Conservation (phyloP, 352 stramenopile species). For the Phytopythium litorale region DNA sequence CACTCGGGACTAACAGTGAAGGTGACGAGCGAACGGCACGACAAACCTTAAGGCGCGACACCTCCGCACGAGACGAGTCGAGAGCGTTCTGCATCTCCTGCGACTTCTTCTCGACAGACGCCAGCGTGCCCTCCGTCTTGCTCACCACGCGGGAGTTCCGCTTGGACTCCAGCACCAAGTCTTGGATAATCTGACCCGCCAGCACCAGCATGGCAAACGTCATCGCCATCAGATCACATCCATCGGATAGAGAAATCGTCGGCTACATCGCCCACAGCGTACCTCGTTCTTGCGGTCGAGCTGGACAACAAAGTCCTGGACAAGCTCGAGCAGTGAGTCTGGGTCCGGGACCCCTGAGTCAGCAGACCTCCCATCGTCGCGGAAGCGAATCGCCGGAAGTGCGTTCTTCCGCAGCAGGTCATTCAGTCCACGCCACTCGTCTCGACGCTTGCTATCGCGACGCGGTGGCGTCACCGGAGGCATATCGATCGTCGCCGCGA, state of each 20-base stretch:
- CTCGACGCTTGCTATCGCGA: slow-evolving; percentile 9
- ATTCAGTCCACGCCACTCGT: slow-evolving; percentile 47
- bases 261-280: neutral
- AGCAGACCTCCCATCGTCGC: slow-evolving; percentile 2
- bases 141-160: slow-evolving; percentile 48
- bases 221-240: slow-evolving; percentile 2
- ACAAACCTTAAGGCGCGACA: slow-evolving; percentile 52
- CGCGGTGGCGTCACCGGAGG: neutral
- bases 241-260: neutral
- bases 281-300: slow-evolving; percentile 72
- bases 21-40: neutral
- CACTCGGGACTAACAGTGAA: neutral
- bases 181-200: slow-evolving; percentile 58
- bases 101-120: slow-evolving; percentile 46
- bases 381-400: slow-evolving; percentile 40
- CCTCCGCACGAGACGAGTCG: slow-evolving; percentile 45
- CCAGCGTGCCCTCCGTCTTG: slow-evolving; percentile 38
- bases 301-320: slow-evolving; percentile 62
- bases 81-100: slow-evolving; percentile 38
- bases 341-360: slow-evolving; percentile 25
- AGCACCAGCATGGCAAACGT: slow-evolving; percentile 4
- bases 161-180: slow-evolving; percentile 68
- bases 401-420: slow-evolving; percentile 58
- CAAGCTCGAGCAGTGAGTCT: slow-evolving; percentile 46
- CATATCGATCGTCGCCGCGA: slow-evolving; percentile 3